Evolutionary conservation across 129 eudicot genomes (phyloP).

Genomic region (Helichrysum umbraculigerum): DNA sequence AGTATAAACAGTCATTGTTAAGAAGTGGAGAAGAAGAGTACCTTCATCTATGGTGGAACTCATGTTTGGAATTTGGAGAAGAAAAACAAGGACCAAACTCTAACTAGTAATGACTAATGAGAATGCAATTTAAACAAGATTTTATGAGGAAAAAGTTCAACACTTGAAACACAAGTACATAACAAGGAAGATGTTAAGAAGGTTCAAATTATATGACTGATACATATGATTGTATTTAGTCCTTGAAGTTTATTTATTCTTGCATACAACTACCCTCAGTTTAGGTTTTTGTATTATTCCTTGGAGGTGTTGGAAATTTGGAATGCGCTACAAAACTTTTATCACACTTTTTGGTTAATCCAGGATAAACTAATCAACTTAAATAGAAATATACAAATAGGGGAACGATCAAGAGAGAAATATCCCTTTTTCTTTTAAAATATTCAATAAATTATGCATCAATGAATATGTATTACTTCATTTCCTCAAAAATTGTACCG

Average conservation of each 20-base stretch:
- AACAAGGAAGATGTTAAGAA: conserved; percentile 32
- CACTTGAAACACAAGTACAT: neutral
- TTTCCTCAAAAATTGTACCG: no score
- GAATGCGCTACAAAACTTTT: neutral
- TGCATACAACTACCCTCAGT: neutral
- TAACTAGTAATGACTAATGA: conserved; percentile 5
- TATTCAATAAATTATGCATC: no score
- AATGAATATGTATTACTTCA: no score
- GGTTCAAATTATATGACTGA: conserved; percentile 21
- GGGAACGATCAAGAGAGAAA: no score
- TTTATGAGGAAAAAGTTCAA: conserved; percentile 23
- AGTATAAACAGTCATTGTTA: conserved; percentile 1
- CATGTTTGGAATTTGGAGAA: conserved; percentile 22
- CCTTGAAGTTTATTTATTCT: conserved; percentile 18
- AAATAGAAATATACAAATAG: no score
- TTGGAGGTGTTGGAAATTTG: neutral
- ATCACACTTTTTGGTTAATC: neutral
- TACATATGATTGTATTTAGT: conserved; percentile 5
- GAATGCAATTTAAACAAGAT: conserved; percentile 15
- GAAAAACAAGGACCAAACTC: conserved; percentile 27
- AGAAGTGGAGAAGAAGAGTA: conserved; percentile 22
- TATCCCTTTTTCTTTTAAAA: no score
- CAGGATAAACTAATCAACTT: no score
- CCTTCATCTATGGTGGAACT: conserved; percentile 27
- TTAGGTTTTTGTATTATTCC: conserved; percentile 5